Percentiles rank a stretch among this genome's conserved stretches.
Evolutionary conservation across 129 eudicot genomes (phyloP).

Genomic region (Flaveria robusta): DNA sequence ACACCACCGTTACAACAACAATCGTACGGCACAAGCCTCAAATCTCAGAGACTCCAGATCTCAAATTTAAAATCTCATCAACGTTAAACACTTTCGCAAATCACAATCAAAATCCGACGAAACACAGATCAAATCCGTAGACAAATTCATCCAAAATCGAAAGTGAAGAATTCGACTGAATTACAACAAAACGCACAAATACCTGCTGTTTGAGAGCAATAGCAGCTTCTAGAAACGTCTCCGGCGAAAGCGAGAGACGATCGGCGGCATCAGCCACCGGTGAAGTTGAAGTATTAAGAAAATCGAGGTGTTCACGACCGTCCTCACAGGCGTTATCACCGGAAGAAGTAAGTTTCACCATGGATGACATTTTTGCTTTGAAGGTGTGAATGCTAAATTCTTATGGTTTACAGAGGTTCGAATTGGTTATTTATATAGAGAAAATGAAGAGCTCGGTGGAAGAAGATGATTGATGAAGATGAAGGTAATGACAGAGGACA

Average conservation of each 20-base stretch:
- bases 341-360: constrained; percentile 47
- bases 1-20: neutral
- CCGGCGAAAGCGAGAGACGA: constrained; percentile 44
- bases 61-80: constrained; percentile 11
- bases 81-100: neutral
- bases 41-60: constrained; percentile 10
- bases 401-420: neutral
- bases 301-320: constrained; percentile 40
- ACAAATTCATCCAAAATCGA: no score
- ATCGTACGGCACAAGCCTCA: neutral
- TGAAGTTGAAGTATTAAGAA: constrained; percentile 31
- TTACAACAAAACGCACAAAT: neutral
- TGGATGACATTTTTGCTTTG: constrained; percentile 43
- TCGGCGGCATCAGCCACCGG: constrained; percentile 12
- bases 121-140: no score
- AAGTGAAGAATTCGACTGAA: neutral
- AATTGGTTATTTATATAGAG: neutral
- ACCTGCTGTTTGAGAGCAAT: constrained; percentile 72
- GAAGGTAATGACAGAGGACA: constrained; percentile 8
- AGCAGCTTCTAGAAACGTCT: constrained; percentile 65
- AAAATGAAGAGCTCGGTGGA: constrained; percentile 24
- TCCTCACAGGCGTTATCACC: constrained; percentile 42
- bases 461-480: constrained; percentile 29
- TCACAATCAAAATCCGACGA: neutral
- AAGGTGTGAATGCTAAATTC: no score